These are phyloP conservation scores for Phaeosphaeriaceae sp. DNA, from an alignment of 2,329 filamentous ascomycete genomes.

Conservation along the genomic window DNA sequence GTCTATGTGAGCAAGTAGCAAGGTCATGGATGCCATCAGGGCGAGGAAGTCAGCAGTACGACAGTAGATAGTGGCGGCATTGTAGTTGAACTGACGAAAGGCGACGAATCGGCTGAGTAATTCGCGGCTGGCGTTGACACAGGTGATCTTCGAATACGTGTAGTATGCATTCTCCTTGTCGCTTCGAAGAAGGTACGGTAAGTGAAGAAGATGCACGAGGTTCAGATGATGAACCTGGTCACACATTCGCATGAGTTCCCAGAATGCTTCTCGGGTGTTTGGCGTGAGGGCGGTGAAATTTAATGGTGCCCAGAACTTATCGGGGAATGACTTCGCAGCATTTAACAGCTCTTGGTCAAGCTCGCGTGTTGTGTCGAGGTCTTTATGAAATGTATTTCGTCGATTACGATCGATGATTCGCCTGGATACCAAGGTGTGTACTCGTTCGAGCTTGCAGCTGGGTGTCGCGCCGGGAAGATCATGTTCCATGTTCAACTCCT, in stretches of 20 bases:
- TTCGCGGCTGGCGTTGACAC: slow-evolving; percentile 20
- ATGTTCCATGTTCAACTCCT: slow-evolving; percentile 27
- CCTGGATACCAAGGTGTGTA: slow-evolving; percentile 41
- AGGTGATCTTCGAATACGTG: slow-evolving; percentile 13
- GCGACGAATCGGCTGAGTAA: slow-evolving; percentile 19
- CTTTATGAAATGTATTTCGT: slow-evolving; percentile 14
- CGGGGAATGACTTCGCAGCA: slow-evolving; percentile 13
- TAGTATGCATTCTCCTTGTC: slow-evolving; percentile 5
- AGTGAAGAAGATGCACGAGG: slow-evolving; percentile 21
- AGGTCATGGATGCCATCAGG: slow-evolving; percentile 23
- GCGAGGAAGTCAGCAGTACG: slow-evolving; percentile 25
- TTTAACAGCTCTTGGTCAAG: slow-evolving; percentile 18
- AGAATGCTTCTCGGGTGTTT: slow-evolving; percentile 10
- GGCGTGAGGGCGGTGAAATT: slow-evolving; percentile 5
- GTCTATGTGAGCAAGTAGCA: slow-evolving; percentile 27
- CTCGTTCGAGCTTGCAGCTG: slow-evolving; percentile 33
- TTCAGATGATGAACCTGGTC: slow-evolving; percentile 25
- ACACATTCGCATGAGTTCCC: slow-evolving; percentile 13
- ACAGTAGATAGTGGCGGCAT: slow-evolving; percentile 11
- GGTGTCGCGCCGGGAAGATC: slow-evolving; percentile 4
- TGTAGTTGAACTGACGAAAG: slow-evolving; percentile 15
- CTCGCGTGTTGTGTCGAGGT: slow-evolving; percentile 33
- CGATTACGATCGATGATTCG: slow-evolving; percentile 51
- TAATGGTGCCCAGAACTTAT: slow-evolving; percentile 4
- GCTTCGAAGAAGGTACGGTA: slow-evolving; percentile 24